Evolutionary conservation across 345 rosid species (phyloP), one percentile per base, ranked within the genome.

Genomic region (Leavenworthia alabamica): DNA sequence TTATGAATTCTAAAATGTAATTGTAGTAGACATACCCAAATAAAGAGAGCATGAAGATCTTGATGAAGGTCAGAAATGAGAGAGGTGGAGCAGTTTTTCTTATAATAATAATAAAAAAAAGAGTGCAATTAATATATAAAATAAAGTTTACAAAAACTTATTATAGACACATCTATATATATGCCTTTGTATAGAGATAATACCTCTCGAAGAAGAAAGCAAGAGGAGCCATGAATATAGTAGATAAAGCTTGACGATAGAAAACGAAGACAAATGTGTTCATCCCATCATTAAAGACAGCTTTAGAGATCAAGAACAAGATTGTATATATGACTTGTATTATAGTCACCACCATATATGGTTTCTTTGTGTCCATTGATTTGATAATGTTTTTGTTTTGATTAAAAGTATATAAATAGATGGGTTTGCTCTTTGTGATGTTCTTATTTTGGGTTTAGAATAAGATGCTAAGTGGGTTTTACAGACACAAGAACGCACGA

Each of bases 281-380:
- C 95, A 92, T 83, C 8, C 98, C 98, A 0, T 77, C 83, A 66
- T 85, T 74, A 66, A 92, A 89, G 24, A 82, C 96, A 3, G 90
- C 95, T 66, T 92, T 92, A 36, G 98, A 92, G 73, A 92, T 67
- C 79, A 92, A 70, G 83, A 92, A 92, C 98, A 92, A 86, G 50
- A 82, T 82, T 7, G 93, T 74, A 52, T 86, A 92, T 36, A 92
- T 83, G n/a, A 80, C 56, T 61, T 92, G 98, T 27, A 88, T 72
- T 9, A 83, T 59, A 37, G 79, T 3, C 47, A 76, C 92, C 15
- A 63, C 60, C 51, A 83, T 37, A 53, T 82, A 88, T 7, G 96
- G 79, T 60, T 83, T 88, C 68, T 79, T 84, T 15, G 56, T 68
- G 28, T 58, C 81, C 88, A 81, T 43, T 14, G 35, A 29, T 41